A percentile compares a stretch with the other conserved stretches of the same genome.
Conservation (phyloP, 331 rosid species). For the Dryas integrifolia region DNA sequence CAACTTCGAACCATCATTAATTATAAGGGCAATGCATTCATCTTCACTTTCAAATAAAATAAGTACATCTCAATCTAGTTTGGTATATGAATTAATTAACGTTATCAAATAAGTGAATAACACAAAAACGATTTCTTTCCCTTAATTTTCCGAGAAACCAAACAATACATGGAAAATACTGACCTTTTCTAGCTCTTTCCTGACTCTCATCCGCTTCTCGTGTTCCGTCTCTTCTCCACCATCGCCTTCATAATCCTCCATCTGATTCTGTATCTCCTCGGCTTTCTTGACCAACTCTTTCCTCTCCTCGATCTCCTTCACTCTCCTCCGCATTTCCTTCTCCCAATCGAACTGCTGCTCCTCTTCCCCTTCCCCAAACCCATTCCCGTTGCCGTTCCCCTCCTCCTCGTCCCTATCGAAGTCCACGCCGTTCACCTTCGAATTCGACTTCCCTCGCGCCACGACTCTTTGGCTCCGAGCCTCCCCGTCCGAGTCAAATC, state of each 20-base stretch:
- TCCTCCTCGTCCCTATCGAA: constrained; percentile 74
- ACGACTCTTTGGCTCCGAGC: constrained; percentile 52
- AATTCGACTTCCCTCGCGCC: constrained; percentile 81
- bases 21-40: too few species aligned
- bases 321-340: constrained; percentile 67
- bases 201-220: constrained; percentile 92
- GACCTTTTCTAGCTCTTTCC: constrained; percentile 92
- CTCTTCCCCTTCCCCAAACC: constrained; percentile 38
- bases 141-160: neutral
- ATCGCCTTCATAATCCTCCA: constrained; percentile 39
- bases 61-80: neutral
- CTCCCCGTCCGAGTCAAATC: constrained; percentile 61
- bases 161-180: neutral
- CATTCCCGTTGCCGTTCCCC: constrained; percentile 39
- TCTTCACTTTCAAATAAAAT: neutral
- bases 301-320: constrained; percentile 83
- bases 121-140: neutral
- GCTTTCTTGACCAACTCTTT: constrained; percentile 86
- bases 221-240: constrained; percentile 63
- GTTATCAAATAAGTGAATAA: neutral
- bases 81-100: neutral
- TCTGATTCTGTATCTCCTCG: constrained; percentile 69
- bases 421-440: constrained; percentile 77
- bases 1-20: too few species aligned
- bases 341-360: constrained; percentile 61